These are phyloP conservation scores for Trypanosoma mega DNA, from an alignment of 208 protist species.

Conservation along the genomic window DNA sequence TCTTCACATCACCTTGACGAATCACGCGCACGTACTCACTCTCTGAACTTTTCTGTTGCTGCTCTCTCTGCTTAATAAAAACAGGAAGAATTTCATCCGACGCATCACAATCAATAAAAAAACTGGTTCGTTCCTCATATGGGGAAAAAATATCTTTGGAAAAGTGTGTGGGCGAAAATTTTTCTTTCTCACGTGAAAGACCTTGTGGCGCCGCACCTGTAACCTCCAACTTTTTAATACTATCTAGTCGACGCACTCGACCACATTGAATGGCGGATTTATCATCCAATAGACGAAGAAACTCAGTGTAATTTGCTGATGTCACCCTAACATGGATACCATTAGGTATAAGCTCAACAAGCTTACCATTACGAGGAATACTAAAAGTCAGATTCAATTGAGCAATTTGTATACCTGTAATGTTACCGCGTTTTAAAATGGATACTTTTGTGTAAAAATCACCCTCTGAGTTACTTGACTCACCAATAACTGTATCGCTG, in stretches of 20 bases:
- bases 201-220: slow-evolving; percentile 21
- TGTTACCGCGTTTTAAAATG: slow-evolving; percentile 34
- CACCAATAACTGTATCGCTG: neutral
- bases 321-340: slow-evolving; percentile 72
- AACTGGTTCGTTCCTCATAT: slow-evolving; percentile 48
- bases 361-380: slow-evolving; percentile 48
- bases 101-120: slow-evolving; percentile 76
- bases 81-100: slow-evolving; percentile 56
- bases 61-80: slow-evolving; percentile 35
- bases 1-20: slow-evolving; percentile 41
- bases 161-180: slow-evolving; percentile 83
- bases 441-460: slow-evolving; percentile 55
- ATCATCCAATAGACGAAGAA: slow-evolving; percentile 62
- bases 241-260: slow-evolving; percentile 58
- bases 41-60: slow-evolving; percentile 24
- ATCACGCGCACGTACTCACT: slow-evolving; percentile 41
- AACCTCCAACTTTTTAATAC: slow-evolving; percentile 61
- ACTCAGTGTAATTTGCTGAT: slow-evolving; percentile 60
- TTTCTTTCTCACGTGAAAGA: slow-evolving; percentile 40
- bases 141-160: slow-evolving; percentile 71
- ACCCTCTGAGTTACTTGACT: slow-evolving; percentile 8
- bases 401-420: slow-evolving; percentile 40
- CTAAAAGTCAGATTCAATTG: slow-evolving; percentile 73
- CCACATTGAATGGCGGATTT: slow-evolving; percentile 17
- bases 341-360: slow-evolving; percentile 70